phyloP scores from a whole-genome alignment of 116 monocot genomes.

The Dioscorea cayenensis region DNA sequence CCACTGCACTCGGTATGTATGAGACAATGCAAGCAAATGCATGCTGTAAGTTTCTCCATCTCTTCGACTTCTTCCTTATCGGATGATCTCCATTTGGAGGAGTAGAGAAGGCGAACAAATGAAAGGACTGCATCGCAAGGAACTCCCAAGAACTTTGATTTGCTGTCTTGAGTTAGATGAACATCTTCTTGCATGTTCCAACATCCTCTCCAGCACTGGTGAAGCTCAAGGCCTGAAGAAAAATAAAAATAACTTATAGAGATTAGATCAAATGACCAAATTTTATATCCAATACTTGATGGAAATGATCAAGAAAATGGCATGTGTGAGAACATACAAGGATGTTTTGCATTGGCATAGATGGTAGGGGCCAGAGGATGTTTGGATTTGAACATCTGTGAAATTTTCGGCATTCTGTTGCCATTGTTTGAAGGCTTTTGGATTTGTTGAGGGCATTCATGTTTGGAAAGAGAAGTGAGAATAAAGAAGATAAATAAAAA shows the following conservation, averaged over 20 bases:
- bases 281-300: too few relatives aligned
- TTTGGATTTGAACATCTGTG: conserved; percentile 22
- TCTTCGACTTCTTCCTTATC: conserved; percentile 19
- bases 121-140: conserved; percentile 55
- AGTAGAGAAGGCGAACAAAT: conserved; percentile 64
- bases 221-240: conserved; percentile 41
- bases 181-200: conserved; percentile 13
- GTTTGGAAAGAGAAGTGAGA: neutral
- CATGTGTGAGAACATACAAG: conserved; percentile 22
- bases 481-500: neutral
- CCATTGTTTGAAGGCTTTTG: neutral
- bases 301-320: too few relatives aligned
- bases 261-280: neutral
- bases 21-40: conserved; percentile 67
- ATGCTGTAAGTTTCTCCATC: conserved; percentile 45
- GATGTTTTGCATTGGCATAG: conserved; percentile 33
- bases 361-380: conserved; percentile 32
- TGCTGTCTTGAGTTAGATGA: neutral
- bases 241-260: neutral
- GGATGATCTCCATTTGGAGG: conserved; percentile 1
- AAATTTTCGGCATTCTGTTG: neutral
- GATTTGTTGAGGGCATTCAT: neutral
- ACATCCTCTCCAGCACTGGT: conserved; percentile 56
- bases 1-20: conserved; percentile 56
- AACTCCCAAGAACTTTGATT: conserved; percentile 66